These are phyloP conservation scores for Botrytis deweyae DNA, from an alignment of 2,329 filamentous ascomycete species.

Conservation along the genomic window DNA sequence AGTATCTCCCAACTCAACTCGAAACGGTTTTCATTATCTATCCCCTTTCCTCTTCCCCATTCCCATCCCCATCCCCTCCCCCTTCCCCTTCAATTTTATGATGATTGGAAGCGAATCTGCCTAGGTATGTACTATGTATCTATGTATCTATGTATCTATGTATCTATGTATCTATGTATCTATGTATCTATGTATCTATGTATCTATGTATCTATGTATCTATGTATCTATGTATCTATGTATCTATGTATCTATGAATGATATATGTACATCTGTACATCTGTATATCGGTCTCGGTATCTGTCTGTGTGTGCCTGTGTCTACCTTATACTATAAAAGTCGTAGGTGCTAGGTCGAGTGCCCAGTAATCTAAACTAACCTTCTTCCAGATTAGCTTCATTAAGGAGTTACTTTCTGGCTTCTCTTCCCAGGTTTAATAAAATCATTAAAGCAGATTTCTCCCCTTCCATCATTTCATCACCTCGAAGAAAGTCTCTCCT, in stretches of 20 bases:
- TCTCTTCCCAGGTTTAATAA: neutral
- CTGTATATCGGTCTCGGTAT: neutral
- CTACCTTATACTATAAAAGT: neutral
- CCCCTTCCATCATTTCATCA: slow-evolving; percentile 1
- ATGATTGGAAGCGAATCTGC: neutral
- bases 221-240: too few species aligned
- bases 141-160: neutral
- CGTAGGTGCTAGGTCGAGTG: neutral
- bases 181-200: neutral
- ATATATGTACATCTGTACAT: neutral
- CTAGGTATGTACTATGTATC: too few species aligned
- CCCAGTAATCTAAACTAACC: neutral
- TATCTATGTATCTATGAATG: neutral
- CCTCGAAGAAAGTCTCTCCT: slow-evolving; percentile 1
- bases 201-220: neutral
- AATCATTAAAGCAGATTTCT: slow-evolving; percentile 15
- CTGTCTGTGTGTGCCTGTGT: neutral
- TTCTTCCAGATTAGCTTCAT: neutral
- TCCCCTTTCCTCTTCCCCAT: neutral
- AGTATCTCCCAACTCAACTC: neutral
- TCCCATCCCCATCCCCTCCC: too few species aligned
- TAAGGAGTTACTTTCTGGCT: neutral
- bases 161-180: neutral
- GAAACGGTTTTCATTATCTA: neutral
- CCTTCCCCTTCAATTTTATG: neutral